These are phyloP conservation scores for Melaleuca quinquenervia DNA, from an alignment of 345 rosid species.

Conservation along the genomic window DNA sequence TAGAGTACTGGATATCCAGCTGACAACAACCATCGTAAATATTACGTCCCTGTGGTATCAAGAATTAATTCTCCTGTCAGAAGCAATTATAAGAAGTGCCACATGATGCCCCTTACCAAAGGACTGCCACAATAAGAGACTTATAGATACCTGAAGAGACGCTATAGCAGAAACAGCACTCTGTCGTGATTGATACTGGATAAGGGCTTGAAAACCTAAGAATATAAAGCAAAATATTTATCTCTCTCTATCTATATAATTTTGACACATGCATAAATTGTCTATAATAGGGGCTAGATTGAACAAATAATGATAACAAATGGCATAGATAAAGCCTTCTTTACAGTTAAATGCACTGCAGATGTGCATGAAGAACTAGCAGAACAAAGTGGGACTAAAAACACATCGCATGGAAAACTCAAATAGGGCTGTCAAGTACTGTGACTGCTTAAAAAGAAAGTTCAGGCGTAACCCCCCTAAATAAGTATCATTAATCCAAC, in stretches of 20 bases:
- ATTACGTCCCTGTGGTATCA: conserved; percentile 65
- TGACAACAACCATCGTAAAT: conserved; percentile 99
- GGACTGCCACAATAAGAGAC: neutral
- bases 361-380: neutral
- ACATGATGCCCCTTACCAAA: neutral
- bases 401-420: neutral
- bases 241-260: neutral
- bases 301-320: neutral
- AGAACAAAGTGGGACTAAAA: neutral
- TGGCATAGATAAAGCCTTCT: neutral
- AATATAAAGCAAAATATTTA: neutral
- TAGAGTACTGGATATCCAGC: conserved; percentile 94
- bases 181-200: conserved; percentile 73
- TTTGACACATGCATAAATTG: neutral
- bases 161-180: conserved; percentile 76
- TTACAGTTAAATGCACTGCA: neutral
- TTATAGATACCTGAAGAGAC: conserved; percentile 61
- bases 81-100: neutral
- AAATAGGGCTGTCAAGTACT: neutral
- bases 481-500: neutral
- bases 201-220: conserved; percentile 92
- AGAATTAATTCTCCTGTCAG: neutral
- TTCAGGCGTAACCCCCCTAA: neutral
- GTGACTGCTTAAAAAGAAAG: neutral
- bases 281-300: neutral